These are phyloP conservation scores for Suhomyces maxii DNA, from an alignment of 1,139 yeast species.

Conservation along the genomic window DNA sequence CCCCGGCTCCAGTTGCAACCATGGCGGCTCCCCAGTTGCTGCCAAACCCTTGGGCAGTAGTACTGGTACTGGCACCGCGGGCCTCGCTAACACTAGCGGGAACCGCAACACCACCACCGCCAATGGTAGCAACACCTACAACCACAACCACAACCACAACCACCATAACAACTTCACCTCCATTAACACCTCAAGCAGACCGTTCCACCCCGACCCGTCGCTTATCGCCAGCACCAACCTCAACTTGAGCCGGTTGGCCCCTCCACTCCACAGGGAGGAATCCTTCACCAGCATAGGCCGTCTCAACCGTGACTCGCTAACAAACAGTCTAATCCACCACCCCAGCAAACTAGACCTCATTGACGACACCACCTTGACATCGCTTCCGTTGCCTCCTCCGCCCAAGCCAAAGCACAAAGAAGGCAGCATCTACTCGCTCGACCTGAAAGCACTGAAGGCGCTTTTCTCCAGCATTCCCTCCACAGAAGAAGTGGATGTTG, in stretches of 20 bases:
- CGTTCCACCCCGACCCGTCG: conserved; percentile 11
- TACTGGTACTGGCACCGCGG: background rate
- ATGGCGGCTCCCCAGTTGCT: background rate
- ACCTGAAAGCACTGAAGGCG: background rate
- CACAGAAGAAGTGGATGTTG: background rate
- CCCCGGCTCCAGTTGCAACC: background rate
- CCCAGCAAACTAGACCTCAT: conserved; percentile 60
- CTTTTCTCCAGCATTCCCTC: background rate
- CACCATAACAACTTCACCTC: background rate
- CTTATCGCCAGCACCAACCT: conserved; percentile 17
- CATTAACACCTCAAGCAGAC: too few relatives aligned
- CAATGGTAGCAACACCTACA: background rate
- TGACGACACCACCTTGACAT: conserved; percentile 61
- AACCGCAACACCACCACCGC: too few relatives aligned
- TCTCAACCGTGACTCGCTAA: conserved; percentile 4
- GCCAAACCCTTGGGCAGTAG: background rate
- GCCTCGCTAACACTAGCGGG: too few relatives aligned
- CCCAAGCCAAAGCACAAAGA: conserved; percentile 19
- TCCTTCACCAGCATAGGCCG: conserved; percentile 4
- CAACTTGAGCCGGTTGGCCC: conserved; percentile 14
- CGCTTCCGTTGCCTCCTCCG: conserved; percentile 67
- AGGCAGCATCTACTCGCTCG: background rate
- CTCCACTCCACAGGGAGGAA: conserved; percentile 9
- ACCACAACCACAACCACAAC: background rate
- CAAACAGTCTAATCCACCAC: conserved; percentile 20